Evolutionary conservation across 129 eudicot genomes (phyloP).

Genomic region (Artemisia tridentata): DNA sequence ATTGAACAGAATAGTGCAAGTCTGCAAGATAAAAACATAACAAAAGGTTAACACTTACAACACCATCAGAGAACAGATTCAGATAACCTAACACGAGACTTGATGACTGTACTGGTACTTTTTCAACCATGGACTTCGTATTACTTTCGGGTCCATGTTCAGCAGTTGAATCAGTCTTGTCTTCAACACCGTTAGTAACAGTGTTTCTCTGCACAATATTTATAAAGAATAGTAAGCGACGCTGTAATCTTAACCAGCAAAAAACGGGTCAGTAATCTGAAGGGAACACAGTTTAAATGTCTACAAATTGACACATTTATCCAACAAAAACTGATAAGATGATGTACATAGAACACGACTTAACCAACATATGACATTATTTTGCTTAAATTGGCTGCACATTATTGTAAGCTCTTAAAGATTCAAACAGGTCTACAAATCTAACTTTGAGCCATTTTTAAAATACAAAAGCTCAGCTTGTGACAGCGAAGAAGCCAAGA

Average conservation of each 20-base stretch:
- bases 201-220: constrained; percentile 57
- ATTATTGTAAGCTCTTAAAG: too few relatives aligned
- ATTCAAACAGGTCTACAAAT: too few relatives aligned
- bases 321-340: too few relatives aligned
- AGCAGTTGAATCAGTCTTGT: constrained; percentile 30
- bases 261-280: neutral
- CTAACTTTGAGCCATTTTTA: too few relatives aligned
- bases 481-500: too few relatives aligned
- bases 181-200: constrained; percentile 29
- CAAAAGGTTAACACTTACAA: constrained; percentile 48
- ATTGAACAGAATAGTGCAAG: neutral
- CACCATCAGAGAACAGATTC: constrained; percentile 92
- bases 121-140: constrained; percentile 19
- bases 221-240: neutral
- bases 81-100: constrained; percentile 95
- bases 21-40: neutral
- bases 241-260: neutral
- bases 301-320: too few relatives aligned
- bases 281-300: too few relatives aligned
- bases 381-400: too few relatives aligned
- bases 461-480: too few relatives aligned
- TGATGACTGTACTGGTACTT: constrained; percentile 52
- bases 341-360: too few relatives aligned
- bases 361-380: too few relatives aligned
- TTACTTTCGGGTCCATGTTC: constrained; percentile 29